Evolutionary conservation across 2,329 filamentous ascomycete species (phyloP).

Genomic region (Knoxdaviesia proteae): DNA sequence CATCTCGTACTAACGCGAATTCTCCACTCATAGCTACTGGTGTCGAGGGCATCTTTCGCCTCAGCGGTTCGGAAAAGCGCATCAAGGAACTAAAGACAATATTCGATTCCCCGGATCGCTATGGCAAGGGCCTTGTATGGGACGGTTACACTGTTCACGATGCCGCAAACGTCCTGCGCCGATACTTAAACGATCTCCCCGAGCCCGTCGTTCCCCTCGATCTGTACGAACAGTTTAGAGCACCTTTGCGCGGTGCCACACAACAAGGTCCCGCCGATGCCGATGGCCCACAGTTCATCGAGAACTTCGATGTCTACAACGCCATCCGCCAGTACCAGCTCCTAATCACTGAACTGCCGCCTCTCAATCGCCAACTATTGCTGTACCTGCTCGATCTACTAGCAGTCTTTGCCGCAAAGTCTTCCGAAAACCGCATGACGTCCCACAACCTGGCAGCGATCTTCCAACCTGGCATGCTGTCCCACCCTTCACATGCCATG

Average conservation of each 20-base stretch:
- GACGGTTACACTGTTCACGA: constrained; percentile 96
- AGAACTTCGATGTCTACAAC: constrained; percentile 37
- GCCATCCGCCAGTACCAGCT: constrained; percentile 73
- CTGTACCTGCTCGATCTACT: constrained; percentile 91
- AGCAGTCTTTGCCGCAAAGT: constrained; percentile 91
- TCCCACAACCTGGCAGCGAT: constrained; percentile 88
- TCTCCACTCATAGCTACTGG: constrained; percentile 48
- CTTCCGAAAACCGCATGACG: constrained; percentile 92
- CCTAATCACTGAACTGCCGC: constrained; percentile 80
- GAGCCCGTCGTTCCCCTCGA: constrained; percentile 92
- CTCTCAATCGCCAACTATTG: constrained; percentile 78
- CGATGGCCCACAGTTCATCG: constrained; percentile 48
- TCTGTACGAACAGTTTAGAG: constrained; percentile 77
- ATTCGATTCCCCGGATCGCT: constrained; percentile 87
- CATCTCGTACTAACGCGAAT: constrained; percentile 9
- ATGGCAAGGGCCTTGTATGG: constrained; percentile 94
- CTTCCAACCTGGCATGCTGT: constrained; percentile 91
- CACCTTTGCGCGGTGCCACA: constrained; percentile 52
- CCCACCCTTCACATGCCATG: constrained; percentile 89
- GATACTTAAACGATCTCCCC: constrained; percentile 89
- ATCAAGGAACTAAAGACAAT: constrained; percentile 88
- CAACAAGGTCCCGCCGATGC: constrained; percentile 53
- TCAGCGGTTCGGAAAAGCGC: constrained; percentile 89
- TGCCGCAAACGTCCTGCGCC: constrained; percentile 83
- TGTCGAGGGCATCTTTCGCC: constrained; percentile 86